A percentile compares a stretch with the other conserved stretches of the same genome.
Evolutionary conservation across 2,329 filamentous ascomycete species (phyloP).

Genomic region (Onygena corvina): DNA sequence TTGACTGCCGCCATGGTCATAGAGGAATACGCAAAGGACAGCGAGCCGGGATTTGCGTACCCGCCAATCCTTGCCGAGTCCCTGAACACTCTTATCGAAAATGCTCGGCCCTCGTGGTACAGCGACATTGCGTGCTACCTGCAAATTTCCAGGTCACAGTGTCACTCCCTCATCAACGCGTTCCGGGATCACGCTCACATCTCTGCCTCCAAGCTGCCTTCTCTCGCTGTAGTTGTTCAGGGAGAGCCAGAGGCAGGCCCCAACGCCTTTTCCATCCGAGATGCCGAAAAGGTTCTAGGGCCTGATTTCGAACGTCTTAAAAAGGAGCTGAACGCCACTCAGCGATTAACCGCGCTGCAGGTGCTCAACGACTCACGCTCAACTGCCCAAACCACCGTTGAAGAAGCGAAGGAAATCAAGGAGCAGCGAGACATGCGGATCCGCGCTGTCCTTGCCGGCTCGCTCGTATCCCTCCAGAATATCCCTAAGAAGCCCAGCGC

Average conservation of each 20-base stretch:
- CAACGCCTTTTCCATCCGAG: constrained; percentile 75
- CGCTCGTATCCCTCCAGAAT: constrained; percentile 72
- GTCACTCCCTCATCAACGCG: constrained; percentile 74
- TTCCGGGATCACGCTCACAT: constrained; percentile 88
- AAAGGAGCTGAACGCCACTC: constrained; percentile 76
- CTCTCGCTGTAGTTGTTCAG: constrained; percentile 80
- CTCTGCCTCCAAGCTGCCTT: constrained; percentile 59
- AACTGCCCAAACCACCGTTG: constrained; percentile 58
- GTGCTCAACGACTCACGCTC: constrained; percentile 66
- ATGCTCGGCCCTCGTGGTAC: constrained; percentile 69
- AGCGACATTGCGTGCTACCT: constrained; percentile 81
- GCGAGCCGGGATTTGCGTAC: constrained; percentile 26
- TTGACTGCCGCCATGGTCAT: constrained; percentile 70
- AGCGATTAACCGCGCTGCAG: constrained; percentile 70
- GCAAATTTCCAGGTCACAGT: constrained; percentile 81
- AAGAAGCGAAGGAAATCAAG: constrained; percentile 68
- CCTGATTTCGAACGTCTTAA: constrained; percentile 81
- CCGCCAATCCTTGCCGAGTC: constrained; percentile 38
- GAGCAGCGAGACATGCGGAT: constrained; percentile 74
- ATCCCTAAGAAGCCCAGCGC: constrained; percentile 87
- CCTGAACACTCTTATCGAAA: constrained; percentile 66
- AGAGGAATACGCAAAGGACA: constrained; percentile 68
- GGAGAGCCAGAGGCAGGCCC: constrained; percentile 85
- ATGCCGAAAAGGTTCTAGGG: constrained; percentile 75
- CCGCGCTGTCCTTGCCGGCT: constrained; percentile 72